Evolutionary conservation across 768 basidiomycete genomes (phyloP), one percentile per base, ranked within the genome.

Genomic region (Leccinum fibrillosum): DNA sequence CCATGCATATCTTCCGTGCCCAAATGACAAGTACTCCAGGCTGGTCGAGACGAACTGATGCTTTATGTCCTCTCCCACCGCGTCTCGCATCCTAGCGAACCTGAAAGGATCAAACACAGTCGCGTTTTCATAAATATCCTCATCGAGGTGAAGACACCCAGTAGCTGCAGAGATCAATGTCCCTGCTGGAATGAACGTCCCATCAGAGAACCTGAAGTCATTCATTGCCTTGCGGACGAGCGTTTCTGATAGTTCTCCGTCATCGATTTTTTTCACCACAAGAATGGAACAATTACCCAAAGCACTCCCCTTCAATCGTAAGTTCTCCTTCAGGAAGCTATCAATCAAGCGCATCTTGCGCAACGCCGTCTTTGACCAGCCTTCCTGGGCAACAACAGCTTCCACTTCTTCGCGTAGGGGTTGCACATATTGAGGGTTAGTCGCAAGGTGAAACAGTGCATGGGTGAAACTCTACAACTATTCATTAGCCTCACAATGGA

Each of bases 51-150:
- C 17, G 9, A 50, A 19, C 8, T 30, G 17, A 50, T 50, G 12
- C 4, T 34, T 51, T 3, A 19, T 8, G 15, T n/a, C 59, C 26
- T 76, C 76, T 2, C 64, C 75, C 17, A 30, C 49, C 3, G 72
- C 67, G n/a, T 78, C 72, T 53, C 73, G 64, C 60, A 75, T 71
- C 10, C 72, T 64, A 3, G 71, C 71, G 60, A 82, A 84, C 15
- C 83, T 78, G 69, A 79, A 81, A 0, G 77, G 77, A 39, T 82
- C 75, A 58, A 85, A 79, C 5, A 57, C 60, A 1, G 69, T 26
- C 2, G 78, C 62, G 26, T 76, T 68, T 9, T 72, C 59, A 49
- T 80, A 78, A 28, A 56, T 1, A 10, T 51, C 37, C 2, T 51
- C 48, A 48, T 68, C 66, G 52, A 44, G 58, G 53, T 74, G 72